Base-by-base conservation (phyloP, 768 basidiomycete genomes). In the Clavaria fumosa region DNA sequence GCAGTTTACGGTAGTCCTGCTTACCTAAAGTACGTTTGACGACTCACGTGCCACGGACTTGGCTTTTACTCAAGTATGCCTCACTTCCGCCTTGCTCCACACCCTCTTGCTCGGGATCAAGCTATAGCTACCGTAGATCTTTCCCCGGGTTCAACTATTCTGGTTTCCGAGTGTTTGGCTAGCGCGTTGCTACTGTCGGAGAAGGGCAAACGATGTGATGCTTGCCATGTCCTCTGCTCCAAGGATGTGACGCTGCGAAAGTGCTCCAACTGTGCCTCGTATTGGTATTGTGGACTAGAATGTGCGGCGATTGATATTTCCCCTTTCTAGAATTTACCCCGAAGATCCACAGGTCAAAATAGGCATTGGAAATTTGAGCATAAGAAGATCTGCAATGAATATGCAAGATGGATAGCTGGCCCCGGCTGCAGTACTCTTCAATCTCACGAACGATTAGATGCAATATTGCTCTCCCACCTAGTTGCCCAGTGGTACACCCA, bases 161-260 rank as follows among this genome's bases (percentile, higher is more conserved):
- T 78, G 12, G 53, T 64, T 1, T 58, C 60, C 4, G 48, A 54
- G 1, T 56, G 71, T 1, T 57, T 78, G 17, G 49, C 65, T 7
- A 64, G 62, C 15, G 55, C 64, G 15, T 58, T 84, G 4, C 56
- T 78, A 3, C 61, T 62, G 0, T 47, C 52, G 7, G 70, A 76
- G 53, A 81, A 82, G 46, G 67, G 75, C 10, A 59, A 50, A 14
- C 60, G 82, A 43, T 86, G 83, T 45, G 81, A 86, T 50, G 50
- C 55, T 19, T 85, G 81, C 47, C 67, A 74, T 45, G 55, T 57
- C 3, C 37, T 53, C 3, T 47, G 58, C 3, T 43, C 52, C 14
- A 50, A 56, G 24, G 41, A 36, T 12, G 43, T 45, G 9, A 49
- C 42, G 23, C 60, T 83, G 31, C 67, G 58, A 43, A 64, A 61